Conservation (phyloP, 371 early-diverging fungal species). For the Paraphysoderma sedebokerense region DNA sequence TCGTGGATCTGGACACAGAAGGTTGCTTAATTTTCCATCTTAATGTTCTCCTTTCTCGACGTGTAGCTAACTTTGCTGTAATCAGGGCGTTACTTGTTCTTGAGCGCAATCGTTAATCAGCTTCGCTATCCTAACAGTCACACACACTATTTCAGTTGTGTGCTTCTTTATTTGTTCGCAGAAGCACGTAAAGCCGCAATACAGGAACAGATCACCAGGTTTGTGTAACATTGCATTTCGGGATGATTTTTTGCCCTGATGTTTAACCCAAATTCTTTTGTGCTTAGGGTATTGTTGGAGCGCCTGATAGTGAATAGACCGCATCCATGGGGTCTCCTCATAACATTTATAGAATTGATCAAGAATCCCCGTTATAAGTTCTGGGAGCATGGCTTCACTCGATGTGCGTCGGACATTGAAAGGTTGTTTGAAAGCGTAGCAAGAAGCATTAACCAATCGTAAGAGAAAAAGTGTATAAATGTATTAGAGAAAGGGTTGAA, state of each 20-base stretch:
- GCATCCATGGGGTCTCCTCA: constrained; percentile 92
- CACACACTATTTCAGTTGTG: constrained; percentile 75
- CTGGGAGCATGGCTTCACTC: constrained; percentile 65
- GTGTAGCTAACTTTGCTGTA: neutral
- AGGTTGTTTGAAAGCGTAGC: constrained; percentile 53
- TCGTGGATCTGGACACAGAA: constrained; percentile 63
- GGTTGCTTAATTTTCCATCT: constrained; percentile 22
- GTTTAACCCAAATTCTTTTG: neutral
- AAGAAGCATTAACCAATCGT: constrained; percentile 14
- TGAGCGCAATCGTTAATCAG: constrained; percentile 89
- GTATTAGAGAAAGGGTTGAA: too few species aligned
- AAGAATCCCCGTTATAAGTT: constrained; percentile 79
- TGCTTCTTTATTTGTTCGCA: constrained; percentile 30
- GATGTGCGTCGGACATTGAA: constrained; percentile 53
- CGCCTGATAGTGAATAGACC: constrained; percentile 90
- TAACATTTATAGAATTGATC: constrained; percentile 91
- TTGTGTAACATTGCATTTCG: neutral
- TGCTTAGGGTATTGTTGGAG: constrained; percentile 66
- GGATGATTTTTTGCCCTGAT: neutral
- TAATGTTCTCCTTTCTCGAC: neutral
- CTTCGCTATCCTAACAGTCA: constrained; percentile 93
- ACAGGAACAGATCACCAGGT: constrained; percentile 83
- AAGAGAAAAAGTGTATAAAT: too few species aligned
- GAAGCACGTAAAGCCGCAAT: constrained; percentile 64
- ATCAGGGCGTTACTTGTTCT: constrained; percentile 51